Percentiles rank a stretch among this genome's conserved stretches.
These are phyloP conservation scores for Lentinula guzmanii DNA, from an alignment of 768 basidiomycete genomes.

Conservation along the genomic window DNA sequence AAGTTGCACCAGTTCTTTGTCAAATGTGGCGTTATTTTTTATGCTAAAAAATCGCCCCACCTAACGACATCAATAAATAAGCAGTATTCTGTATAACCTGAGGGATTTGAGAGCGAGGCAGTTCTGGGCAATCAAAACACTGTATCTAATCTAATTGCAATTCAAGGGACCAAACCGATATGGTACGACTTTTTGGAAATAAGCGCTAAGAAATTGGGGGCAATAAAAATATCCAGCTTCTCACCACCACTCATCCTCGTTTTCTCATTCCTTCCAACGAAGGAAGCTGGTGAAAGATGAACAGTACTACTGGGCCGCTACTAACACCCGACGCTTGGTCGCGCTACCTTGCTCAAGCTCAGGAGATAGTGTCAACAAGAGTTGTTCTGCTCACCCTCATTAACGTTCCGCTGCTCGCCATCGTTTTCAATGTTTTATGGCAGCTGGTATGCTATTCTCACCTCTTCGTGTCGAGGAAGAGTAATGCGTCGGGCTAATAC, in stretches of 20 bases:
- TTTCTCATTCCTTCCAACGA: slow-evolving; percentile 6
- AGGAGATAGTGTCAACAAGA: slow-evolving; percentile 31
- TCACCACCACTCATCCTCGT: neutral
- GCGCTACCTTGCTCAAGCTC: slow-evolving; percentile 35
- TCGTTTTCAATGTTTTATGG: slow-evolving; percentile 68
- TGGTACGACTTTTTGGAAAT: slow-evolving; percentile 25
- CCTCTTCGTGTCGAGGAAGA: neutral
- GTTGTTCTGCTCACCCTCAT: slow-evolving; percentile 42
- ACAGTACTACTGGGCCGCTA: neutral
- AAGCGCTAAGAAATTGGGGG: neutral
- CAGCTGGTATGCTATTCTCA: slow-evolving; percentile 57
- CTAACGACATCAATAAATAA: too few relatives aligned
- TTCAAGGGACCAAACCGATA: neutral
- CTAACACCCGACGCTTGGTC: slow-evolving; percentile 31
- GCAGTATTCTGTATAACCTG: too few relatives aligned
- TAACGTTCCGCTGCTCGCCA: slow-evolving; percentile 61
- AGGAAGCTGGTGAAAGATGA: slow-evolving; percentile 20
- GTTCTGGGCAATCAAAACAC: neutral
- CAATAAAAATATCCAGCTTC: neutral
- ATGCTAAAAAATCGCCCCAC: too few relatives aligned
- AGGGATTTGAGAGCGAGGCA: neutral
- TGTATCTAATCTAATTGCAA: neutral
- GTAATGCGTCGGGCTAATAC: neutral
- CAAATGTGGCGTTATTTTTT: too few relatives aligned
- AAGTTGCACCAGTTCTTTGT: too few relatives aligned